Percentiles rank a stretch among this genome's conserved stretches.
Conservation (phyloP, 78 protist species). For the Isochrysis galbana region DNA sequence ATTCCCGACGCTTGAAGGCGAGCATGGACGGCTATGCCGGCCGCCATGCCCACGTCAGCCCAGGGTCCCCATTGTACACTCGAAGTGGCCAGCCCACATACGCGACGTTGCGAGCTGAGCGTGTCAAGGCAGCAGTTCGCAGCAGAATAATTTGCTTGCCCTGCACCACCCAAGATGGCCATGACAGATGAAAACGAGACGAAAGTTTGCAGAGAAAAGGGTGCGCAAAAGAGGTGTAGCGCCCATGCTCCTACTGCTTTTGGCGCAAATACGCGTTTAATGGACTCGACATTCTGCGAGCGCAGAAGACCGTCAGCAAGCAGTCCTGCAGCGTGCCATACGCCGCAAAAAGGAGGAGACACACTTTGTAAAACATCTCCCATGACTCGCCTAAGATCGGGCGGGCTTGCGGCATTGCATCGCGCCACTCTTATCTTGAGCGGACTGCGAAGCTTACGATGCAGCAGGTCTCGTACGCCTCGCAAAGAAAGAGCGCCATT, state of each 20-base stretch:
- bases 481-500: no score
- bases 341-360: no score
- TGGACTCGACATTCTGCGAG: neutral
- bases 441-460: no score
- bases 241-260: neutral
- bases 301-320: neutral
- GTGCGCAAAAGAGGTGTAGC: neutral
- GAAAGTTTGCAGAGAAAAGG: neutral
- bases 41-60: slow-evolving; percentile 14
- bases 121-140: neutral
- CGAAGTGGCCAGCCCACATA: neutral
- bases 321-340: slow-evolving; percentile 17
- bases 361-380: no score
- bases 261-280: neutral
- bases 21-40: neutral
- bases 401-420: no score
- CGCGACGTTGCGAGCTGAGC: neutral
- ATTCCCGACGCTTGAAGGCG: neutral
- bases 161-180: neutral
- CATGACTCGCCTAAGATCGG: no score
- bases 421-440: no score
- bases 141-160: neutral
- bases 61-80: neutral
- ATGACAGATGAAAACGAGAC: neutral
- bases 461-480: no score